Evolutionary conservation across 805 yeast species (phyloP).

Genomic region (Candida boidinii): DNA sequence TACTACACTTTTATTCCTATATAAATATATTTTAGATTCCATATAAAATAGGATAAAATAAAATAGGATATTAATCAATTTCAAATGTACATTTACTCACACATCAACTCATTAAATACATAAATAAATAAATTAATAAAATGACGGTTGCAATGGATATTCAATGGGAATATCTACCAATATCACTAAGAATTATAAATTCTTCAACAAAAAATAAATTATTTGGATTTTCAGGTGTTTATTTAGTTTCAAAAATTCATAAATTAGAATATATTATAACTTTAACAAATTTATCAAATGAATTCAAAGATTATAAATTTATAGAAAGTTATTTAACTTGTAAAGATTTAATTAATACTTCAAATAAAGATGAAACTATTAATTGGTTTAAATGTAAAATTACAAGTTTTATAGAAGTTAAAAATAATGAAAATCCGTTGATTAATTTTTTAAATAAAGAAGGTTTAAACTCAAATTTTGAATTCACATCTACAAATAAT

Average conservation of each 20-base stretch:
- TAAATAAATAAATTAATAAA: too few species aligned
- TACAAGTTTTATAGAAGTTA: conserved; percentile 1
- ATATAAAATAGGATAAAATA: too few species aligned
- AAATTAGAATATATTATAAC: conserved; percentile 9
- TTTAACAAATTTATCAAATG: conserved; percentile 6
- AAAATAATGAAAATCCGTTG: neutral
- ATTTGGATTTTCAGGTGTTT: conserved; percentile 14
- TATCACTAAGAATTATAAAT: conserved; percentile 9
- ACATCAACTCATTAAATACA: too few species aligned
- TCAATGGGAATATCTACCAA: conserved; percentile 7
- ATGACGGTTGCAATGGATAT: too few species aligned
- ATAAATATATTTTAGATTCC: too few species aligned
- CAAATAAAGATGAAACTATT: conserved; percentile 6
- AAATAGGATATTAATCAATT: too few species aligned
- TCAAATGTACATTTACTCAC: too few species aligned
- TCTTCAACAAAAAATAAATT: conserved; percentile 5
- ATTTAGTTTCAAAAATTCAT: conserved; percentile 1
- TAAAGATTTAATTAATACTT: conserved; percentile 7
- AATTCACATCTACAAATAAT: too few species aligned
- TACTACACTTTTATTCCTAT: too few species aligned
- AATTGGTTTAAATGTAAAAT: conserved; percentile 14
- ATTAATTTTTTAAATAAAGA: neutral
- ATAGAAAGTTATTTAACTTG: conserved; percentile 11
- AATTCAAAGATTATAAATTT: conserved; percentile 2
- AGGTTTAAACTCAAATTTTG: conserved; percentile 2